A percentile compares a stretch with the other conserved stretches of the same genome.
phyloP scores from a whole-genome alignment of 1,139 yeast species.

The Candida albicans region DNA sequence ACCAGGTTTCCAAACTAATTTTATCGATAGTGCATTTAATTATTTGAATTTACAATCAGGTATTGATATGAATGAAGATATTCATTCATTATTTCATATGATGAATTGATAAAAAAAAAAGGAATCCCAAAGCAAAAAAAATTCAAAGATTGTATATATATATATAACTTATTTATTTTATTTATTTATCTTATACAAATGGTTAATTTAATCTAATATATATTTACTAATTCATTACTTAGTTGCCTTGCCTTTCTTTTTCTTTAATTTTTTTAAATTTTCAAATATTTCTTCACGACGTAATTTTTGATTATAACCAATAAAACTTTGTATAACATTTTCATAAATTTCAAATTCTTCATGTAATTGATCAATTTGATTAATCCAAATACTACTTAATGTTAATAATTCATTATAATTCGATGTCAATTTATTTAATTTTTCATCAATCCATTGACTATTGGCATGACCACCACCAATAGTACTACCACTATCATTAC shows the following conservation, averaged over 20 bases:
- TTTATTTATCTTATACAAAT: conserved; percentile 1
- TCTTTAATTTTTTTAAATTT: conserved; percentile 31
- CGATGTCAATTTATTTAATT: conserved; percentile 27
- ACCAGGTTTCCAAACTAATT: conserved; percentile 42
- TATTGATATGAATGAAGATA: conserved; percentile 38
- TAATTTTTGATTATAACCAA: conserved; percentile 65
- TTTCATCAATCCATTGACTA: conserved; percentile 19
- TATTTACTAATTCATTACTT: conserved; percentile 13
- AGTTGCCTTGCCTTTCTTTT: conserved; percentile 16
- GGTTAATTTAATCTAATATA: background rate
- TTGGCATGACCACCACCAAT: too few species aligned
- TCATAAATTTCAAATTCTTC: conserved; percentile 66
- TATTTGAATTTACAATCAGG: conserved; percentile 49
- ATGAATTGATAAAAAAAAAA: conserved; percentile 13
- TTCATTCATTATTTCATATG: conserved; percentile 32
- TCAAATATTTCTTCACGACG: conserved; percentile 50
- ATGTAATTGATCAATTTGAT: conserved; percentile 40
- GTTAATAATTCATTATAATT: conserved; percentile 32
- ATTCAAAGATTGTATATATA: background rate
- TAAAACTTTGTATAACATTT: conserved; percentile 66
- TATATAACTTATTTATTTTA: conserved; percentile 1
- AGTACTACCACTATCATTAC: too few species aligned
- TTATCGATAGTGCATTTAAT: conserved; percentile 44
- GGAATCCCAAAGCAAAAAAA: background rate
- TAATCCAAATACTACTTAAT: conserved; percentile 51